Base-by-base conservation (phyloP, 495 filamentous ascomycete genomes). In the Letharia lupina region DNA sequence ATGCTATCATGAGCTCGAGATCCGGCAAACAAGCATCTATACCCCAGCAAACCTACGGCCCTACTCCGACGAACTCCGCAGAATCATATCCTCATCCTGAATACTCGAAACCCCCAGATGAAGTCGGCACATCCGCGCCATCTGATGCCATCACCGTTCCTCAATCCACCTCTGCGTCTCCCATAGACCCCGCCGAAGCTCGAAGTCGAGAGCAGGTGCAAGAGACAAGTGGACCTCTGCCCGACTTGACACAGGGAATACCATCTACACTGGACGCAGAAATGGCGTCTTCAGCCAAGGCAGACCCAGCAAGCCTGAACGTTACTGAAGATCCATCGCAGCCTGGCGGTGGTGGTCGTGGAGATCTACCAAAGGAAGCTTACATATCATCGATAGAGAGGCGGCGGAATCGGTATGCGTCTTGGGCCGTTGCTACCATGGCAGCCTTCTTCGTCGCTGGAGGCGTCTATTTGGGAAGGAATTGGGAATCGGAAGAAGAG, bases 371-470 rank as follows among this genome's bases (percentile, higher is more conserved):
- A 15, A 92, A 88, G 69, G 88, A 87, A 7, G 89, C 89, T 61
- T 97, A 97, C 78, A 83, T 94, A 69, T 96, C 94, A 23, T 97
- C 94, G 20, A 80, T 88, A 15, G 94, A 98, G 71, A 87, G 90
- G 66, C 84, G 87, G 68, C 84, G 92, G 61, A 85, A 86, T 64
- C 83, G 81, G 67, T 76, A 91, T 68, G 86, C 87, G 64, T 89
- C 89, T 70, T 82, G 83, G 67, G 79, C 86, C 75, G 93, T 89
- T 69, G 78, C 78, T 15, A 57, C 75, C 42, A 73, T 85, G 64
- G 73, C 87, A 61, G 71, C 80, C 40, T 77, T 79, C 4, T 72
- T 81, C 61, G 60, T 84, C 28, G 74, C 83, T 40, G 84, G 83
- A 15, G 80, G 78, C 11, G 81, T 86, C 48, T 92, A 93, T 72